Conservation (phyloP, 371 early-diverging fungal species). For the Apophysomyces variabilis region DNA sequence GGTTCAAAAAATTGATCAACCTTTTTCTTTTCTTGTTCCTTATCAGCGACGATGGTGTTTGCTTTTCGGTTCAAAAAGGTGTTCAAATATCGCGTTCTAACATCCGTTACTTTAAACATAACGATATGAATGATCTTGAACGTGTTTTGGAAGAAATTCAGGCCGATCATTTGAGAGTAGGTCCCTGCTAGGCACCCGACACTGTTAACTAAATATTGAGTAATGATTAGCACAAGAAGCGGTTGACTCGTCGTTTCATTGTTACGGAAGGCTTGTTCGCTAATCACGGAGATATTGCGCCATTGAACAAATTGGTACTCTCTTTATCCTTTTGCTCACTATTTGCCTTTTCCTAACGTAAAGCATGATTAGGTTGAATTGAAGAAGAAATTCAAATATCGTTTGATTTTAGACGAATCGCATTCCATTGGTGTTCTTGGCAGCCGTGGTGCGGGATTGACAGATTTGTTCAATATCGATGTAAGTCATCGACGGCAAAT, state of each 20-base stretch:
- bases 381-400: slow-evolving; percentile 96
- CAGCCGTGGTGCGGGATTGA: slow-evolving; percentile 86
- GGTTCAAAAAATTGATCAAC: no score
- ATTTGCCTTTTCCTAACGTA: neutral
- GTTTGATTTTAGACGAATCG: slow-evolving; percentile 97
- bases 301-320: slow-evolving; percentile 76
- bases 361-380: slow-evolving; percentile 67
- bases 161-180: slow-evolving; percentile 54
- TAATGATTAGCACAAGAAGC: slow-evolving; percentile 55
- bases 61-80: slow-evolving; percentile 92
- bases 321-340: no score
- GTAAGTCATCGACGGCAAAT: slow-evolving; percentile 27
- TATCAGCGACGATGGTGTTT: slow-evolving; percentile 83
- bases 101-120: slow-evolving; percentile 93
- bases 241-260: slow-evolving; percentile 92
- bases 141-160: slow-evolving; percentile 81
- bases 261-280: slow-evolving; percentile 97
- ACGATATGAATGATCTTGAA: slow-evolving; percentile 93
- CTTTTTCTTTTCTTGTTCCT: no score
- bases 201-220: neutral
- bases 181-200: neutral
- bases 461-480: slow-evolving; percentile 83
- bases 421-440: slow-evolving; percentile 95
- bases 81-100: slow-evolving; percentile 88
- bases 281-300: slow-evolving; percentile 93